Base-by-base conservation (phyloP, 2,329 filamentous ascomycete species). In the Colletotrichum paranaense region DNA sequence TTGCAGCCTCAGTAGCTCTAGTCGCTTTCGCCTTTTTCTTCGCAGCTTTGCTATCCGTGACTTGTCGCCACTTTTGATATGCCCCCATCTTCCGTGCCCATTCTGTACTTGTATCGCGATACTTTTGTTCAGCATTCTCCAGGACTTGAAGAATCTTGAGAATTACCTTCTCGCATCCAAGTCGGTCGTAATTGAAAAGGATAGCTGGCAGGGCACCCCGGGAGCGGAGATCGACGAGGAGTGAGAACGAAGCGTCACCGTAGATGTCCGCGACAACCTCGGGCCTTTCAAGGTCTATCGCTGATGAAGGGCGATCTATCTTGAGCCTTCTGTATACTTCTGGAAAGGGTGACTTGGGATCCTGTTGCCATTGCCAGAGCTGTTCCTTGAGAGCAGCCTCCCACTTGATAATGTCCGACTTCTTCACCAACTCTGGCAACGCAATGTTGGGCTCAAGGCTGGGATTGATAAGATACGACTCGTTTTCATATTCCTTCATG, bases 121-220 rank as follows among this genome's bases (percentile, higher is more conserved):
- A 65, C 11, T 79, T 76, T 0, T 82, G 75, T 77, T 94, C 92
- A 0, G 88, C 87, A 1, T 84, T 78, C 62, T 86, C 78, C 0
- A 95, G 82, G 71, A 90, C 84, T 0, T 80, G 76, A 1, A 92
- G 79, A 0, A 95, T 76, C 0, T 81, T 77, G 28, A 80, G 76
- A 30, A 89, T 87, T 32, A 93, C 88, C 11, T 81, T 79, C 80
- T 95, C 93, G 77, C 94, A 95, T 35, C 84, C 81, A 1, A 81
- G 80, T 60, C 93, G 90, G 75, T 95, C 92, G 76, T 94, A 96
- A 78, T 94, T 94, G 85, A 96, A 96, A 1, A 95, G 80, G 14
- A 96, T 90, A 0, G 92, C 93, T 0, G 93, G 94, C 1, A 96
- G 85, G 0, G 92, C 92, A 68, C 90, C 88, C 68, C 91, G 88